Base-by-base conservation (phyloP, 2,329 filamentous ascomycete genomes). In the Talaromyces sp. region DNA sequence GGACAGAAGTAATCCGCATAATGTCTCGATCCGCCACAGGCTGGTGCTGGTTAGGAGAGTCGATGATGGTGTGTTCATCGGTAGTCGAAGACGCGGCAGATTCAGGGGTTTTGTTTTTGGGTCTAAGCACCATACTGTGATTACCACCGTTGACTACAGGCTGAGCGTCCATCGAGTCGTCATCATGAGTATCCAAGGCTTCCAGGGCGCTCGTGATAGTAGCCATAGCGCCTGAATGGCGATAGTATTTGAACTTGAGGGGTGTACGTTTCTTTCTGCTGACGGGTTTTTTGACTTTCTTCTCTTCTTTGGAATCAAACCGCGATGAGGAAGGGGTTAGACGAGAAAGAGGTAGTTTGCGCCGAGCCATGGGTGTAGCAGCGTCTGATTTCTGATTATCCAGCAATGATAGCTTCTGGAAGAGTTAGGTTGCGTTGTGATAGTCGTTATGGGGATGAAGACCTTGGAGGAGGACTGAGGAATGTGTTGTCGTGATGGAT, bases 1-100 rank as follows among this genome's bases (percentile, higher is more conserved):
- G 62, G 7, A 64, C 45, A 9, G 33, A 60, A 22, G 11, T 15
- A 3, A 64, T 64, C 2, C 31, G 31, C 62, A 64, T 64, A 8
- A 47, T 19, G 9, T 64, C 56, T 60, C 45, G 35, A 31, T 31
- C 25, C 17, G 9, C 31, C 7, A 17, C 22, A 31, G 2, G 25
- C 10, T 43, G 47, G 27, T 31, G 31, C 35, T 19, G 56, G 15
- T 6, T 17, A 27, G n/a, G 7, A 56, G 52, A 22, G n/a, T 10
- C 17, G 33, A 13, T 17, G 10, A 6, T 13, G 11, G 27, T 17
- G 9, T 35, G 31, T 15, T 35, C 31, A 2, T 35, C 50, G 11
- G 50, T 35, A 1, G 31, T 13, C 4, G 31, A 8, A 19, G 31
- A 3, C 13, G 27, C 3, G 4, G 27, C 49, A 37, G 50, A 15